A percentile compares a stretch with the other conserved stretches of the same genome.
Conservation (phyloP, 2,329 filamentous ascomycete species). For the Triangularia verruculosa region DNA sequence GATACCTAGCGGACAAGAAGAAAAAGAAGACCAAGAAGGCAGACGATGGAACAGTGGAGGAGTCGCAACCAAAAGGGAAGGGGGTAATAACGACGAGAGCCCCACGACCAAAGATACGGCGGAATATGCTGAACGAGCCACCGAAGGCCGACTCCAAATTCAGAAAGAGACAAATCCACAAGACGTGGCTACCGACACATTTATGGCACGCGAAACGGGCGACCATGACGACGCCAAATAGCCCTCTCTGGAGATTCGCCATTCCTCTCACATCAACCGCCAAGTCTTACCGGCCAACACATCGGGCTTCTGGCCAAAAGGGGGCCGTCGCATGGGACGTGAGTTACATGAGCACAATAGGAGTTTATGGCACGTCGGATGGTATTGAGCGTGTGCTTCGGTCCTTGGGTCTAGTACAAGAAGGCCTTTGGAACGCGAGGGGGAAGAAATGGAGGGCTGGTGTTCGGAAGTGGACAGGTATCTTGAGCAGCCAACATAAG, state of each 20-base stretch:
- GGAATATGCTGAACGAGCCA: slow-evolving; percentile 64
- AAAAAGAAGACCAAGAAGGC: slow-evolving; percentile 36
- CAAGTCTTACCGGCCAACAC: slow-evolving; percentile 85
- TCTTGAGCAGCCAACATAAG: slow-evolving; percentile 53
- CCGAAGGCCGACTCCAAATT: slow-evolving; percentile 62
- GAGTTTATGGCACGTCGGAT: slow-evolving; percentile 63
- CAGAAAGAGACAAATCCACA: slow-evolving; percentile 78
- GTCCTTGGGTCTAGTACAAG: slow-evolving; percentile 59
- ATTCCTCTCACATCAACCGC: slow-evolving; percentile 81
- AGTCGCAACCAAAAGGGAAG: slow-evolving; percentile 26
- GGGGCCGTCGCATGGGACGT: slow-evolving; percentile 88
- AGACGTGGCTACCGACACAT: slow-evolving; percentile 94
- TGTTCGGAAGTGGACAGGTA: slow-evolving; percentile 47
- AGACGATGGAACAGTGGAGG: slow-evolving; percentile 32
- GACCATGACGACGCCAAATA: slow-evolving; percentile 75
- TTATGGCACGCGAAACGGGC: slow-evolving; percentile 91
- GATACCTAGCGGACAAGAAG: slow-evolving; percentile 58
- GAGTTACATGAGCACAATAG: slow-evolving; percentile 89
- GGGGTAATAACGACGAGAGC: slow-evolving; percentile 38
- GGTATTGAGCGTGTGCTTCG: slow-evolving; percentile 66
- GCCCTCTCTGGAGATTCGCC: slow-evolving; percentile 86
- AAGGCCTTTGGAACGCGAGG: slow-evolving; percentile 59
- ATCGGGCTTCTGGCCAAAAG: slow-evolving; percentile 71
- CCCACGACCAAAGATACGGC: slow-evolving; percentile 64
- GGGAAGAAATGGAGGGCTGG: slow-evolving; percentile 68